Evolutionary conservation across 805 yeast genomes (phyloP), one percentile per base, ranked within the genome.

Genomic region (Candida silvatica): DNA sequence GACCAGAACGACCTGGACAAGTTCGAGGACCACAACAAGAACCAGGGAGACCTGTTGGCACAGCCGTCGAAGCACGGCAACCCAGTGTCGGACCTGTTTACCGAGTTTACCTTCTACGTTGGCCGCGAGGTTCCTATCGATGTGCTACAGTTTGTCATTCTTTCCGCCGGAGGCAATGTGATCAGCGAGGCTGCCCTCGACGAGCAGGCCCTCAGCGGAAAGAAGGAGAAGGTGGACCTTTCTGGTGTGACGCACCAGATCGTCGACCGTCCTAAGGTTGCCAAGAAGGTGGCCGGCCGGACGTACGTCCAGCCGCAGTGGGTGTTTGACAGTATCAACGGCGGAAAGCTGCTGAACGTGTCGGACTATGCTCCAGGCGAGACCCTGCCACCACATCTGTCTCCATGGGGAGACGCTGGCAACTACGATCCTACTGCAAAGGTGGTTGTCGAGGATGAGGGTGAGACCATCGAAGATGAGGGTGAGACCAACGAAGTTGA

Each of bases 371-470:
- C 94, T 29, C 95, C 96, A 4, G 98, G 98, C 37, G 97, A 90
- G 62, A 66, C 85, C 4, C 68, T 92, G 44, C 98, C 98, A 30
- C 97, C 98, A 25, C 98, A 92, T 61, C 67, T 92, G 51, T 84
- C 95, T 35, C 98, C 98, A 66, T 92, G 98, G 97, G 97, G 97
- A 48, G 98, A 92, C 64, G 73, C 88, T 32, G 86, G 81, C 48
- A 80, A 79, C 36, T 92, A 92, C 62, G 77, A 90, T 59, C 97
- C 98, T 49, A 77, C 69, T 38, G 80, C 74, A 22, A 59, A 59
- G 27, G 18, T 15, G 12, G n/a, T n/a, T n/a, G 24, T 22, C 11
- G 24, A 22, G 12, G 24, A 7, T 8, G 11, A 7, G 7, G 24
- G 11, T 22, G 24, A 22, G 7, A 12, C 7, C 22, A 49, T 56